Base-by-base conservation (phyloP, 2,329 filamentous ascomycete genomes). In the Monascus ruber region DNA sequence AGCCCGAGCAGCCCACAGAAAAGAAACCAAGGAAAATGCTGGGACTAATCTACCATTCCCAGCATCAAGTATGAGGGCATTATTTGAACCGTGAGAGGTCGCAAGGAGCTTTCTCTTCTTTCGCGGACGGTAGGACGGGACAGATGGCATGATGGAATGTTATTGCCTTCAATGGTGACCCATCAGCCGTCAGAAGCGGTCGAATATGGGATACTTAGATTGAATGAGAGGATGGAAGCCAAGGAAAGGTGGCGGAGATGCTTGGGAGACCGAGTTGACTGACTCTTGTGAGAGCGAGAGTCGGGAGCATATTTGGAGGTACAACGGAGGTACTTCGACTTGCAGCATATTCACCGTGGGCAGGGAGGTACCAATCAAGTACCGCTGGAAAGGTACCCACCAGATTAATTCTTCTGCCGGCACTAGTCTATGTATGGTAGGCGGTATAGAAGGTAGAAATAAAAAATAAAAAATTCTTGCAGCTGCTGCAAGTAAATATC, bases 1-100 rank as follows among this genome's bases (percentile, higher is more conserved):
- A 37, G 81, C 81, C 47, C 88, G 81, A 24, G 87, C 84, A 37
- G 88, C 87, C 85, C 89, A 94, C 37, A 98, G 75, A 56, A 98
- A 89, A n/a, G 88, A 81, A 1, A 86, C 87, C 24, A 98, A 74
- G 32, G 91, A 89, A 56, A 95, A 96, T 4, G 85, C 77, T 27
- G 89, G 89, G 33, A 61, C 63, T 41, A 70, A 62, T 36, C 61
- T 59, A 36, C 68, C 65, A 31, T 68, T 65, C 33, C 59, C 59
- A 4, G 60, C 42, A 44, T 72, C 66, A 42, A 69, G 37, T 27
- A 63, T 60, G 35, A 69, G 53, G 42, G 65, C 57, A 44, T 64
- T 61, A 40, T 65, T 65, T 27, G 62, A 61, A 41, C 59, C 59
- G 32, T 58, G 53, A 37, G 55, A 52, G 17, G 51, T 49, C 25